Evolutionary conservation across 75 land plant genomes (phyloP), one percentile per base, ranked within the genome.

Genomic region (Sequoiadendron giganteum): DNA sequence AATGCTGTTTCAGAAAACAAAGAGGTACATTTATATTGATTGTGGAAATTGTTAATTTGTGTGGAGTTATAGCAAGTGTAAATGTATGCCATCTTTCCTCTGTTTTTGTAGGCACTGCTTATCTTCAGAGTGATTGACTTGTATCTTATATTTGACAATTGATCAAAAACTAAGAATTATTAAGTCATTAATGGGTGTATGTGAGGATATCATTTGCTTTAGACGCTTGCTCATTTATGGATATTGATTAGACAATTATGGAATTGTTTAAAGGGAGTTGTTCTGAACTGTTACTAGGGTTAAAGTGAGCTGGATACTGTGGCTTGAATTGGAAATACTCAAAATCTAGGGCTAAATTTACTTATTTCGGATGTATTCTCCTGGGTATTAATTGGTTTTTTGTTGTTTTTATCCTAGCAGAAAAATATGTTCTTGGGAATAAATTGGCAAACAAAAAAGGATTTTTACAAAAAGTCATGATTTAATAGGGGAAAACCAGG

Each of bases 1-100:
- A 89, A 87, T 56, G 89, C 95, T 45, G 42, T 95, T 39, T 68
- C 61, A 78, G 76, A 42, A 15, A 88, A 91, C 18, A 79, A 86
- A 38, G 85, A 93, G 94, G 99, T 93, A 88, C 85, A 86, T 84
- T 43, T 18, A 15, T 38, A 79, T 39, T 81, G 55, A 30, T 42
- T 85, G 30, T 40, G 32, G 21, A 19, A 85, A 21, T 39, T 42
- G 19, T 25, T 40, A 5, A 79, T 25, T 36, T 77, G 25, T 79
- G 19, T 8, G 70, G 45, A 19, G 40, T 40, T 8, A 79, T 40
- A 38, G 1, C 39, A 39, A 78, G 81, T 21, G 25, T 21, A 40
- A 19, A 14, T 6, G 45, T 8, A 40, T 21, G 43, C 28, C 25
- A 42, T 19, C 6, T 78, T 39, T 78, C 40, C 40, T 18, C 43